Evolutionary conservation across 202 grass and related monocot species (phyloP).

Genomic region (Schoenoplectus triqueter): DNA sequence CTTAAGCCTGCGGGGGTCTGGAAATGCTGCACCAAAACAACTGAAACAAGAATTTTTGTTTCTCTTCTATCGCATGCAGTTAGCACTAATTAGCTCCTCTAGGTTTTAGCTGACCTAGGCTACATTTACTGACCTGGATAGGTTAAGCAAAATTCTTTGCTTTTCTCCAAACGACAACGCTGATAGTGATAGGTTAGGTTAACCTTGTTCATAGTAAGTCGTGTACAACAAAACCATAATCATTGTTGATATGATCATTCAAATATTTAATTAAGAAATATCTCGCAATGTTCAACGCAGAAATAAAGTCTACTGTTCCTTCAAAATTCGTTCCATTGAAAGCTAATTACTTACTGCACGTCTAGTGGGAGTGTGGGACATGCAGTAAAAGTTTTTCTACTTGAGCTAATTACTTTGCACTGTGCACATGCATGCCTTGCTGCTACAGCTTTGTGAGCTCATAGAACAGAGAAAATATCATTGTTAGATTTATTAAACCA

Average conservation of each 20-base stretch:
- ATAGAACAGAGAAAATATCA: too few species aligned
- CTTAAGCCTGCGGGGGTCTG: constrained; percentile 35
- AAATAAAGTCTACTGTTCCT: background rate
- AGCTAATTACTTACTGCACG: background rate
- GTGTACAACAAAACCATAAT: constrained; percentile 31
- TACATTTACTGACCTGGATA: constrained; percentile 27
- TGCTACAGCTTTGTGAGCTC: too few species aligned
- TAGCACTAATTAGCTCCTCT: constrained; percentile 21
- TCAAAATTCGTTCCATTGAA: constrained; percentile 22
- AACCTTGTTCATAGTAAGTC: constrained; percentile 1
- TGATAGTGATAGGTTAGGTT: constrained; percentile 5
- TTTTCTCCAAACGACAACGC: background rate
- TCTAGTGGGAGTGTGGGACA: background rate
- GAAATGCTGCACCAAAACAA: constrained; percentile 37
- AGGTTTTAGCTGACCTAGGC: constrained; percentile 31
- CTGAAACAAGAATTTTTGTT: constrained; percentile 33
- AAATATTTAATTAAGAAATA: background rate
- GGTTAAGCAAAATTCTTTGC: background rate
- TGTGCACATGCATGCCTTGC: too few species aligned
- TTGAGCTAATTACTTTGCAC: too few species aligned
- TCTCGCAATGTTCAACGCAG: background rate
- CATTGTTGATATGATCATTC: constrained; percentile 37
- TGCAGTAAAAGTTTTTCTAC: background rate
- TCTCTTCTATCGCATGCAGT: constrained; percentile 17
- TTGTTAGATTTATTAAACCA: too few species aligned